Base-by-base conservation (phyloP, 768 basidiomycete species). In the Trametes coccinea region DNA sequence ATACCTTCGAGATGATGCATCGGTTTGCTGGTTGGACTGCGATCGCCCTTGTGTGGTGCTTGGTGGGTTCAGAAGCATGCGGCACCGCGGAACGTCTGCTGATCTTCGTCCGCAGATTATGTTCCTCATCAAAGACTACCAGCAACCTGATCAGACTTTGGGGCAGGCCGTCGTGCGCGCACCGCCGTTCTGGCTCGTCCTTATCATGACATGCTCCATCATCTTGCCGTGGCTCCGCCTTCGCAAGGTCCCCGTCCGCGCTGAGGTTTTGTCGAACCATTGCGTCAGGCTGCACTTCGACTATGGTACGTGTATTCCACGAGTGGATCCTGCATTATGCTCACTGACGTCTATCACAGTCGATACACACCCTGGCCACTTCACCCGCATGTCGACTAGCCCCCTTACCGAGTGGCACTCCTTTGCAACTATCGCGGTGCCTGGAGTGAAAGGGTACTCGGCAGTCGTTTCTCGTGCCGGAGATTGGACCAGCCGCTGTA, bases 401-500 rank as follows among this genome's bases (percentile, higher is more conserved):
- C 84, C 82, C 29, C 74, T 82, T 49, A 71, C 77, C 48, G 82
- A 85, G 71, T 84, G 82, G 82, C 83, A 84, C 61, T 77, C 78
- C 7, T 84, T 84, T 64, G 82, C 82, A 5, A 82, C 82, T 3
- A 75, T 85, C 9, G 74, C 82, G 3, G 77, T 77, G 39, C 71
- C 71, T 5, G 69, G 69, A 7, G 56, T 60, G 34, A 59, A 60
- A 37, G 71, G 69, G 17, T 69, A 63, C 62, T 69, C 68, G 11
- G 63, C 66, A 8, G 62, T 69, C 52, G 63, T 66, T 2, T 66
- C 80, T 41, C 77, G 73, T 50, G 83, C 83, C 22, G 84, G 83
- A 29, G 83, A 85, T 68, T 85, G 83, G 83, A 84, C 83, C 1
- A 73, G 73, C 37, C 76, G 79, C 53, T 73, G 79, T 51, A 84